Evolutionary conservation across 1,284 basidiomycete genomes (phyloP).

Genomic region (Tylopilus sp.): DNA sequence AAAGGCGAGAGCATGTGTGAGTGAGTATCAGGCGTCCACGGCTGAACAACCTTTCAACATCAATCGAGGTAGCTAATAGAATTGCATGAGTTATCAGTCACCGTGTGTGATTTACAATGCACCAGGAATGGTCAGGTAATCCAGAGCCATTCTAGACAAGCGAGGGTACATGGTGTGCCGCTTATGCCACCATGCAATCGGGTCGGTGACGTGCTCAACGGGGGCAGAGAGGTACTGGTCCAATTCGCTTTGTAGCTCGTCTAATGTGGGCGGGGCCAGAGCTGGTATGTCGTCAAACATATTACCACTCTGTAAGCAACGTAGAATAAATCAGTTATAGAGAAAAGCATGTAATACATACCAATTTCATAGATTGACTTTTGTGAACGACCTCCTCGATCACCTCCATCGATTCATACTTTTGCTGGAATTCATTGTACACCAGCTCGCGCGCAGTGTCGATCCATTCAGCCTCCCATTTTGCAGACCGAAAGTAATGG

Average conservation of each 20-base stretch:
- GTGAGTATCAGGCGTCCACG: not conserved
- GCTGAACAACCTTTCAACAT: conserved; percentile 2
- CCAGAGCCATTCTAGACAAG: not conserved
- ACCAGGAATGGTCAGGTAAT: not conserved
- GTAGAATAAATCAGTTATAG: no score
- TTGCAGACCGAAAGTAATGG: not conserved
- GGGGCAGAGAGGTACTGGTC: not conserved
- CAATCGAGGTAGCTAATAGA: conserved; percentile 2
- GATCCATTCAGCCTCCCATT: not conserved
- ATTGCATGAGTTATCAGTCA: no score
- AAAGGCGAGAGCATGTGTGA: not conserved
- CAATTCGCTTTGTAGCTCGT: not conserved
- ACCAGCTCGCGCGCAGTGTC: no score
- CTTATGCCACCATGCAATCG: not conserved
- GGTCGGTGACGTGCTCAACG: not conserved
- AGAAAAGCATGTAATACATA: no score
- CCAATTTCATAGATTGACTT: no score
- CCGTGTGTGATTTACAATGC: no score
- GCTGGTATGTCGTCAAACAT: not conserved
- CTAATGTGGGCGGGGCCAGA: not conserved
- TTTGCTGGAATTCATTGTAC: no score
- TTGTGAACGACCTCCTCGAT: no score
- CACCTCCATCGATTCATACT: no score
- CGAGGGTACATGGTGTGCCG: not conserved
- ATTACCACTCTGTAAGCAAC: no score